Base-by-base conservation (phyloP, 495 filamentous ascomycete genomes). In the Letharia lupina region DNA sequence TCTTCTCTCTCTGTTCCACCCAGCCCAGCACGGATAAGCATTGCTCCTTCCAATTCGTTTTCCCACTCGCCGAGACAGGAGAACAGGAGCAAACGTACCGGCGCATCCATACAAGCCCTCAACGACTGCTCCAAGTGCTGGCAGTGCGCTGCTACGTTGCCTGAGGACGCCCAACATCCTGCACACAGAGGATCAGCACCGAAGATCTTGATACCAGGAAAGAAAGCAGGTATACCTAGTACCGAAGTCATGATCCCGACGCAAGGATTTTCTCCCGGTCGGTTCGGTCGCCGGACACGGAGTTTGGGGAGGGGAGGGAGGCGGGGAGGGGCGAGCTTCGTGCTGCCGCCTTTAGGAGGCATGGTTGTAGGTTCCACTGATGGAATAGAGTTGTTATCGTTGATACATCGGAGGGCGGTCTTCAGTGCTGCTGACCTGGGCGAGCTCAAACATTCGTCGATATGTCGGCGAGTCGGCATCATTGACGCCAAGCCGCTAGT, bases 151-250 rank as follows among this genome's bases (percentile, higher is more conserved):
- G 82, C 77, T 65, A 76, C 85, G 72, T 90, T 87, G 64, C 92
- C 92, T 16, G 88, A 81, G 2, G 93, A 96, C 3, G 94, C 94
- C 94, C 94, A 98, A 77, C 94, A 98, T 70, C 89, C 92, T 96
- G 70, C 72, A 56, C 45, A 63, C 18, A 39, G 15, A n/a, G 3
- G 4, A 37, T 65, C 18, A 72, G 66, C 40, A 42, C 8, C 15
- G 35, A 50, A 42, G 42, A 16, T 48, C 50, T 37, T 62, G 4
- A 37, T 23, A 12, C 15, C 58, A 12, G 12, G 12, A 20, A 23
- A 48, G 11, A 31, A 68, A 50, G 16, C 20, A 48, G 45, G 23
- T 48, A n/a, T 87, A 96, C 92, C 86, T 66, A 98, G 81, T 57
- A 98, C 87, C n/a, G 89, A 87, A 35, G 87, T 86, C 94, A 98